These are phyloP conservation scores for Auricularia cornea DNA, from an alignment of 768 basidiomycete genomes.

Conservation along the genomic window DNA sequence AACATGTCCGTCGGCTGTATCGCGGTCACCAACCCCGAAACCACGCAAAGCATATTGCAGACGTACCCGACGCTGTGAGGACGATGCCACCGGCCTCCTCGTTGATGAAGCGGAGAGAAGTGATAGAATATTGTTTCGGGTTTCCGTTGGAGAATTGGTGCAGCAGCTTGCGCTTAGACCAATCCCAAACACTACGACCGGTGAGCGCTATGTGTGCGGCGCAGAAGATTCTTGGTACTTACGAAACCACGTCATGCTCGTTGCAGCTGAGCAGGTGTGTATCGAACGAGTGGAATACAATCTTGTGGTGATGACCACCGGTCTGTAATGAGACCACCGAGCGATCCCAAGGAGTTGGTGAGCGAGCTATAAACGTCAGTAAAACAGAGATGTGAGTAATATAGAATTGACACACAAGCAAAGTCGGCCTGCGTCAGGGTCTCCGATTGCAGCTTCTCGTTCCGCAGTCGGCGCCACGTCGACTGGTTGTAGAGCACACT, in stretches of 20 bases:
- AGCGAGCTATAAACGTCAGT: slow-evolving; percentile 26
- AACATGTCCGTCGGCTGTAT: slow-evolving; percentile 80
- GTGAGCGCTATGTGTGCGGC: slow-evolving; percentile 4
- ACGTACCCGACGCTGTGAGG: slow-evolving; percentile 73
- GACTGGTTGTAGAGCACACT: slow-evolving; percentile 91
- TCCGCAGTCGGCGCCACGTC: slow-evolving; percentile 86
- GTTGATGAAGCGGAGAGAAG: slow-evolving; percentile 86
- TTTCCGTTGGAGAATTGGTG: slow-evolving; percentile 88
- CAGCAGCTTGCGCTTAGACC: slow-evolving; percentile 71
- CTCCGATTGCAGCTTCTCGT: slow-evolving; percentile 67
- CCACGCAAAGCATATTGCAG: neutral
- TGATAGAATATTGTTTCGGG: slow-evolving; percentile 70
- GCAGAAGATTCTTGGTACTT: neutral
- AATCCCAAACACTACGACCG: slow-evolving; percentile 80
- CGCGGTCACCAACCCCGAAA: neutral
- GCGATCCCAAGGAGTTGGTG: slow-evolving; percentile 60
- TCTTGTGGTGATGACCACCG: slow-evolving; percentile 50
- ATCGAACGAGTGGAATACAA: slow-evolving; percentile 90
- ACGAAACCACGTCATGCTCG: slow-evolving; percentile 83
- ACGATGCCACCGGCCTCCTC: slow-evolving; percentile 91
- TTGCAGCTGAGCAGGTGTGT: slow-evolving; percentile 81
- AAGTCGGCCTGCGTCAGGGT: slow-evolving; percentile 61
- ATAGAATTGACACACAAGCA: slow-evolving; percentile 54
- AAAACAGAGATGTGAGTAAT: neutral
- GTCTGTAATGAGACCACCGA: slow-evolving; percentile 58